These are phyloP conservation scores for Nakazawaea anatomiae DNA, from an alignment of 805 yeast species.

Conservation along the genomic window DNA sequence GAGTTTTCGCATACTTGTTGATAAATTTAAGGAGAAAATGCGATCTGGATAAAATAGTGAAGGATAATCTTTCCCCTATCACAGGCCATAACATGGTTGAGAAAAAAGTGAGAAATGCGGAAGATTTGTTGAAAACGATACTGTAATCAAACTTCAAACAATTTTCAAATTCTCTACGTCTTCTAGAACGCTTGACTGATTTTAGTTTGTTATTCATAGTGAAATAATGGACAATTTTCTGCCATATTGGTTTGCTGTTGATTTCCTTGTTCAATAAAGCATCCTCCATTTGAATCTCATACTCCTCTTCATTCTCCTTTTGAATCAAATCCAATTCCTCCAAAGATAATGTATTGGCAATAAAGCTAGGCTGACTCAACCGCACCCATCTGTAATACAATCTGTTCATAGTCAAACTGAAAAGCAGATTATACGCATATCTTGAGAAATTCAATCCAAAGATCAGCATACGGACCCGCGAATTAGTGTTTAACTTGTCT, in stretches of 20 bases:
- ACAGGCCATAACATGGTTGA: conserved; percentile 29
- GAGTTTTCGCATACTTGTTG: conserved; percentile 21
- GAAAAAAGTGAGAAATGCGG: conserved; percentile 14
- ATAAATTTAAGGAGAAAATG: conserved; percentile 18
- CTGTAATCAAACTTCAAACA: conserved; percentile 25
- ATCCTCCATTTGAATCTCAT: conserved; percentile 10
- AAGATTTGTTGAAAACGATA: conserved; percentile 15
- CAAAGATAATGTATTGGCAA: conserved; percentile 25
- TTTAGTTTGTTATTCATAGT: conserved; percentile 1
- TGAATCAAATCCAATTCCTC: conserved; percentile 27
- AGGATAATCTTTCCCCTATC: conserved; percentile 21
- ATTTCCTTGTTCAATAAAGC: neutral
- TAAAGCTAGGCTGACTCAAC: conserved; percentile 26
- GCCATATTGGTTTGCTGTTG: conserved; percentile 1
- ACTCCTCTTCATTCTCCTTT: conserved; percentile 22
- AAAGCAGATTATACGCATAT: conserved; percentile 14
- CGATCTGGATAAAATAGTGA: conserved; percentile 15
- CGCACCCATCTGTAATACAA: conserved; percentile 28
- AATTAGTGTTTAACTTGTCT: neutral
- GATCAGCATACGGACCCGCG: conserved; percentile 1
- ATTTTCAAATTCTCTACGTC: conserved; percentile 21
- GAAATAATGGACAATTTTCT: neutral
- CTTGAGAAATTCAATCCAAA: conserved; percentile 6
- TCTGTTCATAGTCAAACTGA: conserved; percentile 23
- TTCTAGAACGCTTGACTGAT: conserved; percentile 15